Base-by-base conservation (phyloP, 768 basidiomycete species). In the Suillus ampliporus region DNA sequence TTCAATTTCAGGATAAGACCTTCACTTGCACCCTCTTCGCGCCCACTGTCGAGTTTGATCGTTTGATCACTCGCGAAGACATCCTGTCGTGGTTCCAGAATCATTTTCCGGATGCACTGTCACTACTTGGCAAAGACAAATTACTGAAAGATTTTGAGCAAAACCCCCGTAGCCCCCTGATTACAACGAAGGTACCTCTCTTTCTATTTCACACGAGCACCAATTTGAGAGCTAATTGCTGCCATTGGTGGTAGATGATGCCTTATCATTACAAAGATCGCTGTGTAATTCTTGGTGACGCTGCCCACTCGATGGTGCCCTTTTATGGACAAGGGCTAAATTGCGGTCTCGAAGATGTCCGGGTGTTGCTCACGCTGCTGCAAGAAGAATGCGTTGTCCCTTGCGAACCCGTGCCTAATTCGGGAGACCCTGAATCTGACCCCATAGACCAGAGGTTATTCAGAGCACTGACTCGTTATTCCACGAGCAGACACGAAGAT, bases 261-360 rank as follows among this genome's bases (percentile, higher is more conserved):
- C 95, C 94, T 56, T 96, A 95, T 77, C 94, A 97, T 77, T 94
- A 94, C 82, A 84, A 86, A 78, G 93, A 94, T 79, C 85, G 92
- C 68, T 94, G 83, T 65, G 83, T 99, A 43, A 85, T 99, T 60
- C 78, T 99, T 56, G 97, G 97, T 60, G 97, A 99, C 76, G 91
- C 97, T 44, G 94, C 95, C 13, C 97, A 99, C 77, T 91, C 94
- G 47, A 98, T 99, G 95, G 95, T 96, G n/a, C 96, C 97, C 65
- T 96, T 95, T 79, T 95, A 92, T 74, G 92, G 97, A 47, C 97
- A 99, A 82, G 97, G 97, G 46, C 84, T 99, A 68, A 99, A 99
- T 73, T 97, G 96, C 72, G 97, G 97, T 17, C 84, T 99, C 58
- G 97, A 99, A 78, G 97, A 99, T 76, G 95, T 99, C 69, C 88